Percentiles rank a stretch among this genome's conserved stretches.
Conservation (phyloP, 2,329 filamentous ascomycete species). For the Stylonectria norvegica region DNA sequence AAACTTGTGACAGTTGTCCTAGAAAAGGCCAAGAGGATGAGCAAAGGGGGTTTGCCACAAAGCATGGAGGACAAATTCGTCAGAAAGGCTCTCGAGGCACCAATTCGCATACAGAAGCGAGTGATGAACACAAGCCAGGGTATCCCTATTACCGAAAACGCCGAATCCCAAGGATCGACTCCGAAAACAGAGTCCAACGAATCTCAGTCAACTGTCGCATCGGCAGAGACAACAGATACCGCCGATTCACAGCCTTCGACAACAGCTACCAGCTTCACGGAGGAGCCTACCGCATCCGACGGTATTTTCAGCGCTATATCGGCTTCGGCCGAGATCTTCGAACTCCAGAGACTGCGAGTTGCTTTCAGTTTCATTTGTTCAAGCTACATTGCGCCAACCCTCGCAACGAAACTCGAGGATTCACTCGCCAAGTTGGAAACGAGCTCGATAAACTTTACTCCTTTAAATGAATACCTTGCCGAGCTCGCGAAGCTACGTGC, state of each 20-base stretch:
- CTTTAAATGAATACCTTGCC: conserved; percentile 67
- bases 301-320: conserved; percentile 41
- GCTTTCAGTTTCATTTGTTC: conserved; percentile 63
- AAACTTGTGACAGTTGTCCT: conserved; percentile 67
- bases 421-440: conserved; percentile 36
- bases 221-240: conserved; percentile 34
- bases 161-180: conserved; percentile 19
- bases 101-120: conserved; percentile 65
- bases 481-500: conserved; percentile 64
- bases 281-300: conserved; percentile 31
- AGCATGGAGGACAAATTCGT: conserved; percentile 88
- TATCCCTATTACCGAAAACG: conserved; percentile 7
- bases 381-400: conserved; percentile 52
- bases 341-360: conserved; percentile 62
- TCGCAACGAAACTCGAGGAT: conserved; percentile 42
- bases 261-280: conserved; percentile 42
- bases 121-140: conserved; percentile 39
- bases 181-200: conserved; percentile 31
- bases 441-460: conserved; percentile 58
- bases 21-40: conserved; percentile 68
- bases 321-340: conserved; percentile 47
- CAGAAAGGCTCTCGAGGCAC: conserved; percentile 69
- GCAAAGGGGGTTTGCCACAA: conserved; percentile 61
- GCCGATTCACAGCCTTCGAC: conserved; percentile 42
- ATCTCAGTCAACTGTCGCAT: conserved; percentile 41